Percentiles rank a stretch among this genome's conserved stretches.
Conservation (phyloP, 2,329 filamentous ascomycete species). For the Colletotrichum lupini region DNA sequence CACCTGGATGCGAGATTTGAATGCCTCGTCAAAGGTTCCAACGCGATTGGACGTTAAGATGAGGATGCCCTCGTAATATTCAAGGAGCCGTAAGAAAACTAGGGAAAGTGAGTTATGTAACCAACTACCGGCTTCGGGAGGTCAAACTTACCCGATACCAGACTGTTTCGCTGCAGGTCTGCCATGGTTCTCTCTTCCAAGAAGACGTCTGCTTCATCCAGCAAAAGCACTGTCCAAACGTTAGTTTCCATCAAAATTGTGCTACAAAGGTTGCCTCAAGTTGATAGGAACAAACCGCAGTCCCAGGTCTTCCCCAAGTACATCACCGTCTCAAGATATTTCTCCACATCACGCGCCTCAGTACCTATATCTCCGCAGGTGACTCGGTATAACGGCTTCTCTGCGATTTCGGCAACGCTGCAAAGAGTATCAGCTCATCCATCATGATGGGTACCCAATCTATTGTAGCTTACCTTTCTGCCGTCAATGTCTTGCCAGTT, state of each 20-base stretch:
- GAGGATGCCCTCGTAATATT: conserved; percentile 50
- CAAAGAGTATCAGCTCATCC: background rate
- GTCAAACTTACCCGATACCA: conserved; percentile 41
- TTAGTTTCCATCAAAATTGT: too few relatives aligned
- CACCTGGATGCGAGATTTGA: conserved; percentile 49
- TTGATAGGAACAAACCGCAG: conserved; percentile 43
- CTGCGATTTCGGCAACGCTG: conserved; percentile 46
- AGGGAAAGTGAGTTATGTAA: too few relatives aligned
- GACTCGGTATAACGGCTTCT: conserved; percentile 48
- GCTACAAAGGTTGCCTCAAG: too few relatives aligned
- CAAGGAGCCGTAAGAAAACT: conserved; percentile 46
- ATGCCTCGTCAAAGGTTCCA: conserved; percentile 48
- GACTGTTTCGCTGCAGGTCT: conserved; percentile 70
- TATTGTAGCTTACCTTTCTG: conserved; percentile 44
- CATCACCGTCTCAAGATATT: conserved; percentile 45
- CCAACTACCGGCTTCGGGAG: too few relatives aligned
- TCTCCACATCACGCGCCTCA: conserved; percentile 42
- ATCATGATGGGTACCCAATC: too few relatives aligned
- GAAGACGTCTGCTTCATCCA: conserved; percentile 45
- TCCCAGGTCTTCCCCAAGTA: conserved; percentile 45
- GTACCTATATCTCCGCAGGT: conserved; percentile 51
- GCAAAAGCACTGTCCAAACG: conserved; percentile 36
- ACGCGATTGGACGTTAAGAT: conserved; percentile 50
- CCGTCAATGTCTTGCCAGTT: conserved; percentile 50
- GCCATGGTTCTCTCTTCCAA: conserved; percentile 38